Percentiles rank a stretch among this genome's conserved stretches.
Evolutionary conservation across 2,329 filamentous ascomycete species (phyloP).

Genomic region (Emergomyces africanus): DNA sequence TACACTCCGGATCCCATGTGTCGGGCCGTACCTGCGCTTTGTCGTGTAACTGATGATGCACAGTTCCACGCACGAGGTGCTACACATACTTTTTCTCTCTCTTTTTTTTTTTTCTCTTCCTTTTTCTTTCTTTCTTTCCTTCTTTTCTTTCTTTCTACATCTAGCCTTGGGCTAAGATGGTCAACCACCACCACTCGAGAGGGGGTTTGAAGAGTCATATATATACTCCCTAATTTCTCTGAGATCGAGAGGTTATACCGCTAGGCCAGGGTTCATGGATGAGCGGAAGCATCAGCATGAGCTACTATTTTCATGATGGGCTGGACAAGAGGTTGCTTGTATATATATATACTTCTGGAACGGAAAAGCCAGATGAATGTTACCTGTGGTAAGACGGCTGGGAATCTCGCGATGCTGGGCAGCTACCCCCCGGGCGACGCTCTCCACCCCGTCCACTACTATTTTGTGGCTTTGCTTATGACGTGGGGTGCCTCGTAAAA

Average conservation of each 20-base stretch:
- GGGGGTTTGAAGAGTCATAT: neutral
- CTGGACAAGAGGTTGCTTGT: neutral
- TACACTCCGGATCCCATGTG: too few species aligned
- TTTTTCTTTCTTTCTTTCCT: too few species aligned
- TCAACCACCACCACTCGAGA: neutral
- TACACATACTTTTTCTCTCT: too few species aligned
- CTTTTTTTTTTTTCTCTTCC: too few species aligned
- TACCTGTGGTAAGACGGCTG: neutral
- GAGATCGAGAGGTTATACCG: neutral
- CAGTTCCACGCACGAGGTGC: neutral
- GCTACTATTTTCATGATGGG: neutral
- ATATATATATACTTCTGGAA: too few species aligned
- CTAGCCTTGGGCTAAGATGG: neutral
- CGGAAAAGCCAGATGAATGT: too few species aligned
- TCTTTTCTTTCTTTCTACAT: neutral
- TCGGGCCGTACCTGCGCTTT: too few species aligned
- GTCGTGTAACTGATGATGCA: too few species aligned
- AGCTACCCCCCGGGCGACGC: too few species aligned
- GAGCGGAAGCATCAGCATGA: neutral
- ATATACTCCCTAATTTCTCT: too few species aligned
- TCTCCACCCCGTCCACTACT: neutral
- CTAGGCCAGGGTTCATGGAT: neutral
- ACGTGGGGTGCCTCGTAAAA: too few species aligned
- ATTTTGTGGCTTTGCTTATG: neutral
- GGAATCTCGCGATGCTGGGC: neutral